phyloP scores from a whole-genome alignment of 73 alveolate genomes.

The Paraurostyla sp. region DNA sequence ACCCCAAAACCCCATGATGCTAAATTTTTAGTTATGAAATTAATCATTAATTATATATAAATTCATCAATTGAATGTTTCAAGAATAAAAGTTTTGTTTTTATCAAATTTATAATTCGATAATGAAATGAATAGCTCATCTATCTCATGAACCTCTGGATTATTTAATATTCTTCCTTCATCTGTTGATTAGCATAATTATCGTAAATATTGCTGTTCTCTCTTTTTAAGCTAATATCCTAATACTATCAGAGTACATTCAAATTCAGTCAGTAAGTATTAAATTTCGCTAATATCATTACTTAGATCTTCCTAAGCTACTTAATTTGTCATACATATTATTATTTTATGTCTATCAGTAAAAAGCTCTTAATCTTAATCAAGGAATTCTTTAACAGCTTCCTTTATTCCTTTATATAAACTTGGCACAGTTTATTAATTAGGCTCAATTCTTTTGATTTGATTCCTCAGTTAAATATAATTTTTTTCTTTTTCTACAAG shows the following conservation, averaged over 20 bases:
- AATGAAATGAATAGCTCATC: neutral
- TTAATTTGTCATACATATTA: conserved; percentile 33
- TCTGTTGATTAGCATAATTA: neutral
- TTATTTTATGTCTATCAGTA: conserved; percentile 10
- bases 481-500: conserved; percentile 39
- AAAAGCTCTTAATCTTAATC: conserved; percentile 15
- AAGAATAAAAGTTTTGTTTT: neutral
- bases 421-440: neutral
- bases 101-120: conserved; percentile 22
- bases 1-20: too few species aligned
- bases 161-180: neutral
- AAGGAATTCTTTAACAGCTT: conserved; percentile 50
- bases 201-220: neutral
- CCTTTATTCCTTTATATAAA: conserved; percentile 27
- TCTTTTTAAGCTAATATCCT: neutral
- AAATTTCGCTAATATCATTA: neutral
- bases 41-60: neutral
- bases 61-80: conserved; percentile 39
- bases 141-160: neutral
- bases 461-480: conserved; percentile 21
- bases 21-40: too few species aligned
- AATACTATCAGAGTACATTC: conserved; percentile 5
- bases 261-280: neutral
- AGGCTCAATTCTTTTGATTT: conserved; percentile 16
- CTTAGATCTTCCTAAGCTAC: neutral